phyloP scores from a whole-genome alignment of 2,329 filamentous ascomycete genomes.

The Nigrospora sphaerica region DNA sequence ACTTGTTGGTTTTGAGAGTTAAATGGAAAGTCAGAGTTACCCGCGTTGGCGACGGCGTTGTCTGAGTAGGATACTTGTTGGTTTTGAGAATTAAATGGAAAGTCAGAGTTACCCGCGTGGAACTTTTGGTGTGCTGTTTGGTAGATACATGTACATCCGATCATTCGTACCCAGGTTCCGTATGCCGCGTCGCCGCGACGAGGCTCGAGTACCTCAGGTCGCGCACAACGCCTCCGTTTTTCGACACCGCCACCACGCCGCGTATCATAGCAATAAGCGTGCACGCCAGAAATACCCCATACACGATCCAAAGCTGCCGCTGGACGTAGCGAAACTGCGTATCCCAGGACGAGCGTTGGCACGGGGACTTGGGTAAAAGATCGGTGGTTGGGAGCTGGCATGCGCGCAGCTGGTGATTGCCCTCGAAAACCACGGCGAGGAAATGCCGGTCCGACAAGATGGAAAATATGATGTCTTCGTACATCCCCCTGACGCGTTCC shows the following conservation, averaged over 20 bases:
- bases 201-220: constrained; percentile 32
- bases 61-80: not conserved
- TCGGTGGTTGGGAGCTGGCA: too few species aligned
- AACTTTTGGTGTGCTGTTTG: too few species aligned
- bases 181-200: constrained; percentile 27
- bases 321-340: constrained; percentile 26
- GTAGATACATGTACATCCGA: too few species aligned
- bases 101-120: too few species aligned
- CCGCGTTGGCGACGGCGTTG: not conserved
- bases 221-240: constrained; percentile 27
- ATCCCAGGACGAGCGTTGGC: constrained; percentile 20
- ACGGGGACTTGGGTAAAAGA: constrained; percentile 16
- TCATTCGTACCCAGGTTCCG: too few species aligned
- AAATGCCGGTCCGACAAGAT: constrained; percentile 28
- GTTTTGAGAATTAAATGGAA: too few species aligned
- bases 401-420: too few species aligned
- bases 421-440: constrained; percentile 18
- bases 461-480: constrained; percentile 29
- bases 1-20: too few species aligned
- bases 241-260: constrained; percentile 25
- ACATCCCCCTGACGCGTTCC: constrained; percentile 20
- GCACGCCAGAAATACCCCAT: constrained; percentile 21
- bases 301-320: constrained; percentile 28
- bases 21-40: too few species aligned
- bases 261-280: constrained; percentile 19